Percentiles rank a stretch among this genome's conserved stretches.
phyloP scores from a whole-genome alignment of 2,329 filamentous ascomycete genomes.

The Epichloe hybrida region DNA sequence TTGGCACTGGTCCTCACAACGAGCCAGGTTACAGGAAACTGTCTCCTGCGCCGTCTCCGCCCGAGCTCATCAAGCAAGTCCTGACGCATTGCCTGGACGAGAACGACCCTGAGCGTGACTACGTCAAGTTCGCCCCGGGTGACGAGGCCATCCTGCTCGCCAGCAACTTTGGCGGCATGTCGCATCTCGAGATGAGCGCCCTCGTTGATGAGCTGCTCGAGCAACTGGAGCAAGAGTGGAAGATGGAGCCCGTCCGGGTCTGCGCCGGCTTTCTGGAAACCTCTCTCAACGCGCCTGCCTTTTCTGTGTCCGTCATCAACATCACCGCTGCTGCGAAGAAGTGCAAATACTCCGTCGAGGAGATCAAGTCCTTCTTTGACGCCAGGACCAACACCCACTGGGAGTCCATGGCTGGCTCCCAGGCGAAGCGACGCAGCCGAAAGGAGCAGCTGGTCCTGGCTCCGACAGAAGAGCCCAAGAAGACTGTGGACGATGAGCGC shows the following conservation, averaged over 20 bases:
- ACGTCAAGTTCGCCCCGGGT: constrained; percentile 30
- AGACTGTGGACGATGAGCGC: constrained; percentile 22
- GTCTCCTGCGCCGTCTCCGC: constrained; percentile 34
- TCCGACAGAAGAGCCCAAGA: constrained; percentile 21
- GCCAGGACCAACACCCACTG: constrained; percentile 43
- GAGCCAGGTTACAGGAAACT: constrained; percentile 48
- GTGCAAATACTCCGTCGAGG: constrained; percentile 31
- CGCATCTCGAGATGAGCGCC: constrained; percentile 41
- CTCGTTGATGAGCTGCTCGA: constrained; percentile 38
- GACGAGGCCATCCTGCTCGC: constrained; percentile 40
- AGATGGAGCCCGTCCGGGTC: constrained; percentile 38
- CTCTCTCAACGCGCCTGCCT: constrained; percentile 57
- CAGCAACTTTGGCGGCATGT: constrained; percentile 48
- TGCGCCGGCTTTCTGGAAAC: constrained; percentile 55
- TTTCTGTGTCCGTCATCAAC: constrained; percentile 54
- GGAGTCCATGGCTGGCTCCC: constrained; percentile 37
- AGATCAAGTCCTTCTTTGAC: constrained; percentile 53
- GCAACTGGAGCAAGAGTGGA: constrained; percentile 34
- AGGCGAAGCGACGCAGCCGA: constrained; percentile 23
- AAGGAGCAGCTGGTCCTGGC: constrained; percentile 29
- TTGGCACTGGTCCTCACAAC: constrained; percentile 56
- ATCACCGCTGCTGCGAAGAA: constrained; percentile 32
- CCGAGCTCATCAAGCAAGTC: constrained; percentile 41
- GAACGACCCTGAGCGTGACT: constrained; percentile 34
- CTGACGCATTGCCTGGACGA: constrained; percentile 47